A percentile compares a stretch with the other conserved stretches of the same genome.
Evolutionary conservation across 176 grass and related monocot species (phyloP).

Genomic region (Avena sativa): DNA sequence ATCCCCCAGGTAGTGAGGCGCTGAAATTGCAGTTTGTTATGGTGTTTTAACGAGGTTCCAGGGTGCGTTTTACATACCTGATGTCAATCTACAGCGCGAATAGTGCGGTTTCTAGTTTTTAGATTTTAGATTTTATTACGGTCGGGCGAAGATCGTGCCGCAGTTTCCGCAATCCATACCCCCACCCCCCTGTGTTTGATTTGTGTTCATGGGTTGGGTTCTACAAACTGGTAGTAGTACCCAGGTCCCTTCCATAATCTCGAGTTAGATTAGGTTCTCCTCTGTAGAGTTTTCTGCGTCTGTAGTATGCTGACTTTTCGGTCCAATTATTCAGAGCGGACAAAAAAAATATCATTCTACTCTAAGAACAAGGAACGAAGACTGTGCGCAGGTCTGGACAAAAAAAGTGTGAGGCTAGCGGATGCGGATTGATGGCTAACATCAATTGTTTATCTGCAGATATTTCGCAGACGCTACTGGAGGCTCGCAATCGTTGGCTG

Average conservation of each 20-base stretch:
- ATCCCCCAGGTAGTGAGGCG: constrained; percentile 38
- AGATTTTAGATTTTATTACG: background rate
- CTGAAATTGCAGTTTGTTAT: background rate
- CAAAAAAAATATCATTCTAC: background rate
- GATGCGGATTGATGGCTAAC: constrained; percentile 22
- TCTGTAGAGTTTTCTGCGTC: background rate
- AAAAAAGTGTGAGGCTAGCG: constrained; percentile 26
- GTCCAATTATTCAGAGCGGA: constrained; percentile 35
- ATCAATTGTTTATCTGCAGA: constrained; percentile 57
- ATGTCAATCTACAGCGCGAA: background rate
- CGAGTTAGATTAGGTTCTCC: background rate
- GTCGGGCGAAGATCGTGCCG: background rate
- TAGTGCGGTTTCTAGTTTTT: background rate
- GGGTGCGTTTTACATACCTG: background rate
- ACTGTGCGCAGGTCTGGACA: constrained; percentile 12
- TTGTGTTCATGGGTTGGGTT: constrained; percentile 7
- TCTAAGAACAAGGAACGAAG: background rate
- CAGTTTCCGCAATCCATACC: background rate
- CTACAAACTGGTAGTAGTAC: background rate
- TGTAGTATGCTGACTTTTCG: constrained; percentile 44
- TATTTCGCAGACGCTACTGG: constrained; percentile 86
- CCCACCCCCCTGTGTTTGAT: background rate
- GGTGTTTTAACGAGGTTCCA: background rate
- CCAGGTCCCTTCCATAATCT: background rate
- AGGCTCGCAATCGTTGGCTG: constrained; percentile 91